Evolutionary conservation across 1,139 yeast genomes (phyloP), one percentile per base, ranked within the genome.

Genomic region (Pichia sp.): DNA sequence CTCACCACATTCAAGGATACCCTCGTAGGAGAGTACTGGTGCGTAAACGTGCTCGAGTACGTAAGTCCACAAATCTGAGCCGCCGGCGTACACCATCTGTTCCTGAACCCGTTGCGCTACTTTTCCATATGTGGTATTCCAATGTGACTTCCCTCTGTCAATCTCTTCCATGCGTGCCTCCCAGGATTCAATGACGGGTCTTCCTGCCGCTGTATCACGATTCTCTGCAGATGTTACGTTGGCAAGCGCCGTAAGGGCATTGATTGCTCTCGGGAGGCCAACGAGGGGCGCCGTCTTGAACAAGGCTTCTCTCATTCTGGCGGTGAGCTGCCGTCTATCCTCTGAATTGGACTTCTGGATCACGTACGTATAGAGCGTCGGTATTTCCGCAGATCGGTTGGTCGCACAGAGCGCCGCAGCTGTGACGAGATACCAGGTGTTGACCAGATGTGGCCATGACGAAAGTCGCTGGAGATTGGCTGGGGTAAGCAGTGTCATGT

Each of bases 221-320:
- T n/a, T 23, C 12, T 23, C 13, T n/a, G 7, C 11, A 7, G 96
- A 94, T 0, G 94, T 83, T 1, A 66, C 77, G 29, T 71, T 69
- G 47, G 75, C 77, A 41, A 86, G 64, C 27, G 69, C 64, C 59
- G 74, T 79, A 51, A 87, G 61, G 2, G 94, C 74, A 56, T 87
- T 87, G 56, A 87, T 87, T 2, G 88, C 73, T 48, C 79, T 80
- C 1, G 96, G 96, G 18, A 87, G 66, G 0, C 96, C 96, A 13
- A 78, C 74, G 33, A 87, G 62, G 0, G 94, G 94, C 2, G 82
- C 69, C 8, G 85, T 68, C 55, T 87, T 87, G 52, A 87, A 62
- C 6, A 87, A 61, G 10, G 87, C 78, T 52, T 87, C 96, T 40
- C 94, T 64, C 40, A 82, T 64, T 50, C 80, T 72, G 30, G 68